Conservation (phyloP, 345 rosid genomes). For the Trapa bicornis region DNA sequence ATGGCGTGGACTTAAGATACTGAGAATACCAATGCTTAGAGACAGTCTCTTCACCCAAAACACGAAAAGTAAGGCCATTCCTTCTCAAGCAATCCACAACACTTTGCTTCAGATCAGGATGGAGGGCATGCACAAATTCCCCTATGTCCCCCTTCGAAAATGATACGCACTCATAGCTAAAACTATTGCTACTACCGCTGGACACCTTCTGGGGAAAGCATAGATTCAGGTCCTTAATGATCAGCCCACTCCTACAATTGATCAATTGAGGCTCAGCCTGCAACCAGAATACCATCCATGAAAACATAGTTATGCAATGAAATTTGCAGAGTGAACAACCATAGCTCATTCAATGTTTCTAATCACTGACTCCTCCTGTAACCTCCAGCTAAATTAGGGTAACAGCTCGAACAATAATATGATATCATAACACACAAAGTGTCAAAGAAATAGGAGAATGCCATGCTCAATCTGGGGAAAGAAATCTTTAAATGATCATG, state of each 20-base stretch:
- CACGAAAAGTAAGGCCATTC: constrained; percentile 22
- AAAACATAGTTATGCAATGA: background rate
- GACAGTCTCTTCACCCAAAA: constrained; percentile 32
- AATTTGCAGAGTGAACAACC: no score
- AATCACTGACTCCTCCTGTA: no score
- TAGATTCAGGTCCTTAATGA: constrained; percentile 27
- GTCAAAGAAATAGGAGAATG: no score
- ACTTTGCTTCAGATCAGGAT: constrained; percentile 30
- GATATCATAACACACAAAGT: no score
- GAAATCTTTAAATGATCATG: no score
- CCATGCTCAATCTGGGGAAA: no score
- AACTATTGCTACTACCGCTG: constrained; percentile 8
- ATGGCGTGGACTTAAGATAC: constrained; percentile 20
- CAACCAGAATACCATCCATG: constrained; percentile 14
- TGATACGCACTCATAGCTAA: constrained; percentile 14
- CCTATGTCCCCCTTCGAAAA: constrained; percentile 22
- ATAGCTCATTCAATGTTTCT: no score
- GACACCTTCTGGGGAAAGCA: constrained; percentile 27
- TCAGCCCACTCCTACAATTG: constrained; percentile 49
- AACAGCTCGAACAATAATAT: no score
- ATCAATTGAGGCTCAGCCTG: constrained; percentile 56
- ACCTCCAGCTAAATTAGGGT: no score
- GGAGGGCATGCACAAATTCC: constrained; percentile 28
- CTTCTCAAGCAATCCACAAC: constrained; percentile 49
- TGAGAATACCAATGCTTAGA: constrained; percentile 18